These are phyloP conservation scores for Botrytis fragariae DNA, from an alignment of 2,329 filamentous ascomycete species.

Conservation along the genomic window DNA sequence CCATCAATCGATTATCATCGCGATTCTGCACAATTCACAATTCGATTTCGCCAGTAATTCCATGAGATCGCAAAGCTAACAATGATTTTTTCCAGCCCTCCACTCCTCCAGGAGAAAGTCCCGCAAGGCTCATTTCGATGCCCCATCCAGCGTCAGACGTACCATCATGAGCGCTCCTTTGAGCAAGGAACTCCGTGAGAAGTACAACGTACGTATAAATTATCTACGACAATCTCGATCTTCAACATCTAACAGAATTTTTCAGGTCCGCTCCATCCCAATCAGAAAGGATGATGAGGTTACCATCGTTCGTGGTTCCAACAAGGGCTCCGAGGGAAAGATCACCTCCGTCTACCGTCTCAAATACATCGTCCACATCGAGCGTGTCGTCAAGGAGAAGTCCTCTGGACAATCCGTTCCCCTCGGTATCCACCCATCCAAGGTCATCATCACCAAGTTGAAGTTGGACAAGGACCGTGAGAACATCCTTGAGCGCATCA, in stretches of 20 bases:
- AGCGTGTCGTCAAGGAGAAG: constrained; percentile 97
- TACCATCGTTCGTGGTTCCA: constrained; percentile 82
- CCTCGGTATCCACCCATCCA: constrained; percentile 91
- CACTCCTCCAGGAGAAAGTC: constrained; percentile 94
- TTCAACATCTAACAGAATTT: constrained; percentile 21
- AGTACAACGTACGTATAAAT: constrained; percentile 81
- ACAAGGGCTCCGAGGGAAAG: constrained; percentile 99
- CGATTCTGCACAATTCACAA: neutral
- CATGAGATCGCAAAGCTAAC: constrained; percentile 15
- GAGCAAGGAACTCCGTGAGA: constrained; percentile 95
- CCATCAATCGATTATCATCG: constrained; percentile 8
- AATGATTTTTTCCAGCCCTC: constrained; percentile 48
- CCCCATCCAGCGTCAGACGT: constrained; percentile 90
- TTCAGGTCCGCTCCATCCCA: constrained; percentile 87
- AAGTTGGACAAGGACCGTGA: constrained; percentile 97
- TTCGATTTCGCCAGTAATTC: neutral
- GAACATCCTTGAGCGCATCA: constrained; percentile 82
- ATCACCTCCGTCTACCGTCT: constrained; percentile 96
- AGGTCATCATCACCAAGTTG: constrained; percentile 97
- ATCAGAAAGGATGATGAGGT: constrained; percentile 98
- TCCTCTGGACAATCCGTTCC: constrained; percentile 93
- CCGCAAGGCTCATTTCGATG: constrained; percentile 96
- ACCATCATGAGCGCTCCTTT: constrained; percentile 96
- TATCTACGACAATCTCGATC: neutral
- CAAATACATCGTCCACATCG: constrained; percentile 96